Evolutionary conservation across 352 stramenopile species (phyloP), one percentile per base, ranked within the genome.

Genomic region (Phytophthora parvispora): DNA sequence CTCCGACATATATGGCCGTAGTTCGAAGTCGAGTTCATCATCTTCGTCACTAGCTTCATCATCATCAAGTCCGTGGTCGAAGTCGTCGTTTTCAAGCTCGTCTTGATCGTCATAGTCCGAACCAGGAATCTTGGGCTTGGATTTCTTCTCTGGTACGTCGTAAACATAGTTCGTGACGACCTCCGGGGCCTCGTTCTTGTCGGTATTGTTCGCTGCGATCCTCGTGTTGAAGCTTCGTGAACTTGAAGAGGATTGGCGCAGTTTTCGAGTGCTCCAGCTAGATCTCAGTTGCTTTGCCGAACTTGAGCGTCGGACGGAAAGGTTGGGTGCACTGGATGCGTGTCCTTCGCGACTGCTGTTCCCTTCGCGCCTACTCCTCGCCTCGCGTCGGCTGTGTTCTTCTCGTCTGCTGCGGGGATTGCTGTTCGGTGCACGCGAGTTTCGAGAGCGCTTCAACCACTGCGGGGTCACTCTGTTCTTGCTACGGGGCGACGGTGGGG

Each of bases 101-200:
- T 68, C 54, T 1, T 42, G 36, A 15, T 73, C 70, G 4, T 76
- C 76, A n/a, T 72, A 74, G 7, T 65, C 51, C 0, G n/a, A 16
- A 22, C 48, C 40, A 16, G 48, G 42, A 25, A 42, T 8, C 24
- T 61, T 67, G 3, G 25, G 4, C 27, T 76, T 69, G 10, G 25
- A 0, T 57, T 76, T 75, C 29, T 67, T 79, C 42, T 79, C 70
- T 2, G 66, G 70, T 8, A 75, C 27, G 9, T 78, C 70, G 38
- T 78, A 78, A 0, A 75, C 50, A 31, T 75, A 78, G 16, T 78
- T 78, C 4, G 55, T 65, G 22, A 78, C 65, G 16, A 78, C 70
- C 53, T 78, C 70, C 3, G 65, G 60, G 3, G 60, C 13, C 43
- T 75, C 56, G 6, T 31, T 48, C n/a, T 63, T 78, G 22, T 58